These are phyloP conservation scores for Geotrichum phurueaensis DNA, from an alignment of 1,139 yeast species.

Conservation along the genomic window DNA sequence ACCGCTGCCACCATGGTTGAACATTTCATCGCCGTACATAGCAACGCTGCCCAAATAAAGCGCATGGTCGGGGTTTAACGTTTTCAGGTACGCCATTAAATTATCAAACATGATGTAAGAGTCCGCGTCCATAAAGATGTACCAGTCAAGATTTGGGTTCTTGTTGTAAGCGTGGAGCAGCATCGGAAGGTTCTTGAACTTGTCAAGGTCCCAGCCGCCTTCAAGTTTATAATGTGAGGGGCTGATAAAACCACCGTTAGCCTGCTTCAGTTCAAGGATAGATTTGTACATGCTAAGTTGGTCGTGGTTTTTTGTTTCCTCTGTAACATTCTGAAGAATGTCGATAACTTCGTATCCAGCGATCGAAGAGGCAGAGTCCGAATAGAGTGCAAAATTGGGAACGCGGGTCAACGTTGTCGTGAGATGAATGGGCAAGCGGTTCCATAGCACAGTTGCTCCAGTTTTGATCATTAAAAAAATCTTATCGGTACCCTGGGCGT, in stretches of 20 bases:
- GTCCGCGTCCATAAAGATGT: slow-evolving; percentile 37
- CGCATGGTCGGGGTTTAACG: slow-evolving; percentile 27
- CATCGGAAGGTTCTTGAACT: slow-evolving; percentile 38
- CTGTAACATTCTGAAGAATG: slow-evolving; percentile 29
- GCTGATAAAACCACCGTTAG: background rate
- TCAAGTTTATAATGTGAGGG: slow-evolving; percentile 19
- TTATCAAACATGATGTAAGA: slow-evolving; percentile 32
- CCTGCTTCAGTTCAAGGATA: slow-evolving; percentile 25
- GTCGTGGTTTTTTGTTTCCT: slow-evolving; percentile 21
- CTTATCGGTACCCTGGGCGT: slow-evolving; percentile 24
- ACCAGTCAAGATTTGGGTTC: slow-evolving; percentile 35
- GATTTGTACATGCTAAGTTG: slow-evolving; percentile 30
- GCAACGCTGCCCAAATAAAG: slow-evolving; percentile 32
- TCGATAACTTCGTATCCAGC: slow-evolving; percentile 36
- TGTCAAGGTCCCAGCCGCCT: slow-evolving; percentile 36
- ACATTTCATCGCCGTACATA: slow-evolving; percentile 21
- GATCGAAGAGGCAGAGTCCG: slow-evolving; percentile 32
- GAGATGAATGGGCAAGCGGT: slow-evolving; percentile 36
- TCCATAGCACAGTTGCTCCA: slow-evolving; percentile 36
- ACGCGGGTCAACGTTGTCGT: slow-evolving; percentile 34
- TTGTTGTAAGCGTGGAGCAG: slow-evolving; percentile 33
- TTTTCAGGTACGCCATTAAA: slow-evolving; percentile 26
- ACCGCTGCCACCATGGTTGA: slow-evolving; percentile 40
- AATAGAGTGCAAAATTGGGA: slow-evolving; percentile 34
- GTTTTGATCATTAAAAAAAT: slow-evolving; percentile 36